Evolutionary conservation across 345 rosid species (phyloP).

Genomic region (Hibiscus trionum): DNA sequence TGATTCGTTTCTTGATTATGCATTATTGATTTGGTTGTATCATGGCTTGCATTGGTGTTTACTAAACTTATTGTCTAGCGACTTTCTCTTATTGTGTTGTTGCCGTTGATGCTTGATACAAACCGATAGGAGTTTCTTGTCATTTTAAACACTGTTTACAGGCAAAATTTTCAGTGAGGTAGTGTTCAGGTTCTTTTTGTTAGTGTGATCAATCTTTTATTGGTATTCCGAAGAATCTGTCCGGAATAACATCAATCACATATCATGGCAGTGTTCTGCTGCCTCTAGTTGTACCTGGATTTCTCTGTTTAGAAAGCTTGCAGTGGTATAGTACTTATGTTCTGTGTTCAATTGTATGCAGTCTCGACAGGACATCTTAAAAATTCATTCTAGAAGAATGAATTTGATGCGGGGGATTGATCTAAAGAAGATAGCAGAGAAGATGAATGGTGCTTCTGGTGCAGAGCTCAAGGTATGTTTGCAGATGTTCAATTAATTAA

Average conservation of each 20-base stretch:
- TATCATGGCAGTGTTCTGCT: neutral
- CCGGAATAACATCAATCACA: neutral
- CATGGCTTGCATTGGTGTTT: neutral
- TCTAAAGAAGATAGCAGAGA: constrained; percentile 95
- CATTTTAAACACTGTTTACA: neutral
- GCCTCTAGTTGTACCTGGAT: neutral
- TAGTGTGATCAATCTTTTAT: neutral
- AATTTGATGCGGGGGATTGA: constrained; percentile 98
- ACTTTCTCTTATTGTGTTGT: neutral
- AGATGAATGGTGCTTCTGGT: constrained; percentile 99
- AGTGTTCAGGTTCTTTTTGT: too few relatives aligned
- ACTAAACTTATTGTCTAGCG: neutral
- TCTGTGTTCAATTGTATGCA: constrained; percentile 28
- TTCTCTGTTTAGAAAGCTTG: neutral
- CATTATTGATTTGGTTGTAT: neutral
- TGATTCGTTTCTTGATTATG: neutral
- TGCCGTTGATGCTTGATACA: neutral
- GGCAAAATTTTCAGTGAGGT: too few relatives aligned
- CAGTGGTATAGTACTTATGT: neutral
- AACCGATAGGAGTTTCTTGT: neutral
- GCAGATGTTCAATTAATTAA: neutral
- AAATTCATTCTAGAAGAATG: constrained; percentile 98
- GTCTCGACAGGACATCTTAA: constrained; percentile 89
- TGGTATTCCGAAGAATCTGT: neutral
- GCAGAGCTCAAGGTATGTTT: constrained; percentile 88